Evolutionary conservation across 2,329 filamentous ascomycete genomes (phyloP), one percentile per base, ranked within the genome.

Genomic region (Bipolaris zeicola): DNA sequence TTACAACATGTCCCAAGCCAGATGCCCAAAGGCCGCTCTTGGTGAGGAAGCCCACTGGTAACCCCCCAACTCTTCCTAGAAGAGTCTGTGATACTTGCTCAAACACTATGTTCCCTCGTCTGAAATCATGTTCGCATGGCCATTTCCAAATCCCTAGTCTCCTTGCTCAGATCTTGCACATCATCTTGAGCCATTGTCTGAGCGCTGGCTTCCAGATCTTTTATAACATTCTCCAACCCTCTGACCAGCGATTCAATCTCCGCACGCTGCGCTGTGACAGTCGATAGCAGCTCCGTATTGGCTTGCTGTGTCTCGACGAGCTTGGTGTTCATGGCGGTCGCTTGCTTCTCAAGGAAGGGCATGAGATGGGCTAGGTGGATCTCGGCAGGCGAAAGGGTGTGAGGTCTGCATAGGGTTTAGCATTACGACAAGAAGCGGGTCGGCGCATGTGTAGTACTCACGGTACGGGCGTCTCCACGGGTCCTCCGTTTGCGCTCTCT

Each of bases 291-390:
- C 52, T 79, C 76, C n/a, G 73, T 74, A 63, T 88, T 88, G 52
- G 84, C 76, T 14, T 75, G 64, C 62, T 85, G 80, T 3, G 82
- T 79, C 20, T 72, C 71, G 49, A 80, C 74, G 34, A 88, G 75
- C 55, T 81, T 80, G n/a, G 70, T 61, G 50, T 80, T 77, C 57
- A 88, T 75, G 2, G 79, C 72, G n/a, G 73, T 69, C 20, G 82
- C 78, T 46, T 82, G 80, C 61, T 81, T 76, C 41, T 79, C 75
- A 47, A 88, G 74, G 55, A 84, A 83, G 0, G 85, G 84, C 47
- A 80, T 79, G 3, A 88, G 73, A 70, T 87, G 84, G n/a, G 85
- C 83, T 16, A 80, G 77, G 58, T 85, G 83, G 10, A 88, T 76
- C 45, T 83, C 80, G 26, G 81, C 76, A 0, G 85, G 83, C 0